Base-by-base conservation (phyloP, 2,329 filamentous ascomycete genomes). In the Aplosporella prunicola region DNA sequence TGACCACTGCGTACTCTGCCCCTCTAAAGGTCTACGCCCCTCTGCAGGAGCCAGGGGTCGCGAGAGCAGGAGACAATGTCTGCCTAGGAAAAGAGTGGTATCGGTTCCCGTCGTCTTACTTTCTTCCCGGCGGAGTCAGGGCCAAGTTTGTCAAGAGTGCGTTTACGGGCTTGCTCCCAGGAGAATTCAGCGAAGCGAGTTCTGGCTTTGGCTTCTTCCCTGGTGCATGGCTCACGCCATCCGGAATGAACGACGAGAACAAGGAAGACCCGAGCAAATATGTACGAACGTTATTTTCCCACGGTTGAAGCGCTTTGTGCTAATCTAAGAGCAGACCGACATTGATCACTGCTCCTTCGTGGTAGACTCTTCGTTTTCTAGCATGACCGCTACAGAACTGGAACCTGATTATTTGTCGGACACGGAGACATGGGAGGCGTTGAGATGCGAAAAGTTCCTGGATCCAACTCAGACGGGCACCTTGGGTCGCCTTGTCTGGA, bases 21-120 rank as follows among this genome's bases (percentile, higher is more conserved):
- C 89, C 91, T 0, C 57, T 88, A 28, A 71, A 71, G 15, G 66
- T 88, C 11, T 88, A 87, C 55, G 57, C 69, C 23, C 77, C 79
- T 1, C 67, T 96, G 1, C 68, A 74, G 32, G 69, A 68, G 10
- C 51, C 64, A 7, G 71, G 66, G 1, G 48, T 82, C 5, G 72
- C 76, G 2, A 60, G 64, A 0, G 56, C 64, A 2, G 82, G 79
- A 11, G 80, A 85, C 45, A 78, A 70, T 13, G 76, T 98, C 3
- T 98, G 91, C 57, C 74, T 94, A 25, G 87, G 85, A 18, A 98
- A 96, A 57, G 91, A 98, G 56, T 98, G 91, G 91, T 95, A 98
- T 59, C 83, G 91, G 23, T 96, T 95, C 55, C 89, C 91, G 2
- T 89, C 83, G 1, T 93, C 88, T 0, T 96, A 87, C 64, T 87